phyloP scores from a whole-genome alignment of 192 early-diverging fungal genomes.

The Coemansia sp. region DNA sequence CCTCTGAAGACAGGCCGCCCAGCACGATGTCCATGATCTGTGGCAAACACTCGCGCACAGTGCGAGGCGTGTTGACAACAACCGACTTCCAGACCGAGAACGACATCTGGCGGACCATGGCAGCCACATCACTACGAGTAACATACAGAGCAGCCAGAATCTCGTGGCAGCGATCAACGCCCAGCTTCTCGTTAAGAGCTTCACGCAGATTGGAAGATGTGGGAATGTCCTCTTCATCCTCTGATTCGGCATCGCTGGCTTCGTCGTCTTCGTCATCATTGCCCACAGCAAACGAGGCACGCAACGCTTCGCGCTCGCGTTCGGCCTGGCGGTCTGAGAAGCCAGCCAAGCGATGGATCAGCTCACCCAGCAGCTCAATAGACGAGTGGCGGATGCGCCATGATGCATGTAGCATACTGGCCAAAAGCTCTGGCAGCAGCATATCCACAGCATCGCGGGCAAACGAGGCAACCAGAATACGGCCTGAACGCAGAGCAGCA shows the following conservation, averaged over 20 bases:
- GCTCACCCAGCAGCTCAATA: conserved; percentile 91
- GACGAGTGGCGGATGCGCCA: conserved; percentile 97
- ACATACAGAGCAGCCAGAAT: conserved; percentile 92
- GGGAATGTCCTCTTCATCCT: conserved; percentile 29
- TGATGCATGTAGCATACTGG: conserved; percentile 83
- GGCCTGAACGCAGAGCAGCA: conserved; percentile 87
- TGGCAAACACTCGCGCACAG: conserved; percentile 90
- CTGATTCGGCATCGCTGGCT: conserved; percentile 17
- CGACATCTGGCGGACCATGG: conserved; percentile 83
- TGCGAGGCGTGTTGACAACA: conserved; percentile 94
- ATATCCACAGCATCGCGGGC: conserved; percentile 82
- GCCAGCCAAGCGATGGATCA: conserved; percentile 90
- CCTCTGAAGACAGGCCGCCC: conserved; percentile 69
- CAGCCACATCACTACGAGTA: conserved; percentile 75
- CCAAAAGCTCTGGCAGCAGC: conserved; percentile 86
- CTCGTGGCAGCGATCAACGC: conserved; percentile 77
- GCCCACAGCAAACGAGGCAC: conserved; percentile 48
- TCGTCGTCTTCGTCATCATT: conserved; percentile 25
- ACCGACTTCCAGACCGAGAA: conserved; percentile 94
- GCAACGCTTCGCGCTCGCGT: conserved; percentile 45
- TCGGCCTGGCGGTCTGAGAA: conserved; percentile 64
- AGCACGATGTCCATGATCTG: conserved; percentile 91
- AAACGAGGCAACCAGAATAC: conserved; percentile 91
- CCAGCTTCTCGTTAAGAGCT: conserved; percentile 73
- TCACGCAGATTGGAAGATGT: conserved; percentile 45